Base-by-base conservation (phyloP, 495 filamentous ascomycete genomes). In the Aspergillus hancockii region DNA sequence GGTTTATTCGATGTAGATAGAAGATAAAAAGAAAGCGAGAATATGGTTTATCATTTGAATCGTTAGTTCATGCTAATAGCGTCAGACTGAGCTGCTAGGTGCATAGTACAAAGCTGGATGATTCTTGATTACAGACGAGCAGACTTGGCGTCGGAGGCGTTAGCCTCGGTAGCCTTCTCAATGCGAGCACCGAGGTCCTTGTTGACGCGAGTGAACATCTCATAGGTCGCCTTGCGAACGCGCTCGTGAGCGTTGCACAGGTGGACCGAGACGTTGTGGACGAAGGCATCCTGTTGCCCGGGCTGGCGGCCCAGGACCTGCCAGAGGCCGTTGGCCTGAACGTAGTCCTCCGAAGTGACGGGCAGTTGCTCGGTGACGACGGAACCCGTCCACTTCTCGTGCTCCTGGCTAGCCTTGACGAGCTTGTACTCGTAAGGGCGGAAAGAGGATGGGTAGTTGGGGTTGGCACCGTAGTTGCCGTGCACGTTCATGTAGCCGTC, bases 401-500 rank as follows among this genome's bases (percentile, higher is more conserved):
- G 87, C 40, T 84, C 75, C 63, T 86, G 83, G 36, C 76, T 81
- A 5, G 79, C 74, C 71, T 84, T 82, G 58, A 85, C 80, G 53
- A 78, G 70, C 66, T 81, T 79, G 77, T 84, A 84, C 12, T 75
- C 79, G 59, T 88, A 56, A 8, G 75, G 70, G 0, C 84, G 81
- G 79, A 87, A 88, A 36, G 81, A 84, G 50, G 83, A 85, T 2
- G 85, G 82, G 69, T 91, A 90, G 69, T 85, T 85, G 28, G 88
- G 88, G 62, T 87, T 83, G 2, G 84, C 81, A 61, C 88, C 88
- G 66, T 89, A 87, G 77, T 91, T 91, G 52, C 83, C 84, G 61
- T 86, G 75, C 23, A 89, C 77, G 50, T 79, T 79, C 85, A 92
- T 92, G 58, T 68, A 64, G 30, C 90, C 90, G 64, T 92, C 89